Evolutionary conservation across 1,284 basidiomycete species (phyloP).

Genomic region (Porogramme epimiltina): DNA sequence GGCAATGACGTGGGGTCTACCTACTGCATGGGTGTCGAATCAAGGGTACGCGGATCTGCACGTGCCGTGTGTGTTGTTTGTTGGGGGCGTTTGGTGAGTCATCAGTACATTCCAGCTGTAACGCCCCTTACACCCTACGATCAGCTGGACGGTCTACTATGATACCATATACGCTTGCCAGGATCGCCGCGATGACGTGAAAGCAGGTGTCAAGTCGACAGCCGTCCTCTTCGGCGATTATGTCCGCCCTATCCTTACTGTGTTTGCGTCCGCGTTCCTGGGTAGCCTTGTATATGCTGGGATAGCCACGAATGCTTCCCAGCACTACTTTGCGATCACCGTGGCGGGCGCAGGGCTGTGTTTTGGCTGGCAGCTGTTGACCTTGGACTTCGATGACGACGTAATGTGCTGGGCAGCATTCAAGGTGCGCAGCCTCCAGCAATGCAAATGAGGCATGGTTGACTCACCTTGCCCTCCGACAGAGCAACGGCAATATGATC

Average conservation of each 20-base stretch:
- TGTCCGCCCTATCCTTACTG: neutral
- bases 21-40: no score
- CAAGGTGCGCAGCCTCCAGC: no score
- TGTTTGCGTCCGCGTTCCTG: neutral
- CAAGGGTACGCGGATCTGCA: no score
- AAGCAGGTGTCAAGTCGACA: slow-evolving; percentile 2
- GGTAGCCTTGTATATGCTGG: neutral
- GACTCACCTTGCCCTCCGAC: no score
- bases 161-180: slow-evolving; percentile 5
- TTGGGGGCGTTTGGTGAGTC: no score
- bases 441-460: no score
- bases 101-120: no score
- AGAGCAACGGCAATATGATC: no score
- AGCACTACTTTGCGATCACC: slow-evolving; percentile 2
- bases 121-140: no score
- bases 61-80: no score
- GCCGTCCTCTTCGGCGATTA: slow-evolving; percentile 1
- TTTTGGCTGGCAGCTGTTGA: slow-evolving; percentile 9
- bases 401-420: no score
- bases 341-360: slow-evolving; percentile 4
- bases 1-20: no score
- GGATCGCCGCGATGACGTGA: slow-evolving; percentile 1
- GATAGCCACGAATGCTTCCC: neutral
- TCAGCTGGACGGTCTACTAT: slow-evolving; percentile 5
- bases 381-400: slow-evolving; percentile 5